phyloP scores from a whole-genome alignment of 176 grass and related monocot genomes.

The Musa itinerans region DNA sequence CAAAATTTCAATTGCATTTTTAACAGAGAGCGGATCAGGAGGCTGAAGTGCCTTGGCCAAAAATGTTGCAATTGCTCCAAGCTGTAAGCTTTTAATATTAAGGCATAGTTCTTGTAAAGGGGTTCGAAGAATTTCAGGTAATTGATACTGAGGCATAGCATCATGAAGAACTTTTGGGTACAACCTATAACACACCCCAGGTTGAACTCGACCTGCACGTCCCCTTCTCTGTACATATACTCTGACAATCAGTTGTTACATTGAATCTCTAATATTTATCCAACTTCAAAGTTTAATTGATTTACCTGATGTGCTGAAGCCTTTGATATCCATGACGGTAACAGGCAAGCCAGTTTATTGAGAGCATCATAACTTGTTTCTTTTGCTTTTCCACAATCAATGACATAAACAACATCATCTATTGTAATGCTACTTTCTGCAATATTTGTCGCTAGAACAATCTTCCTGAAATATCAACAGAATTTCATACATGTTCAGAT shows the following conservation, averaged over 20 bases:
- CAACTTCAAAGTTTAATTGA: slow-evolving; percentile 4
- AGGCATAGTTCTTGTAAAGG: slow-evolving; percentile 94
- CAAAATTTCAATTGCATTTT: slow-evolving; percentile 84
- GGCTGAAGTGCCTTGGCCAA: slow-evolving; percentile 89
- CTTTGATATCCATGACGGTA: slow-evolving; percentile 98
- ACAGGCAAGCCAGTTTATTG: slow-evolving; percentile 84
- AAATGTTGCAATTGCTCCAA: slow-evolving; percentile 65
- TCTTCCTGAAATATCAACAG: slow-evolving; percentile 64
- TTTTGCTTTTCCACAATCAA: slow-evolving; percentile 97
- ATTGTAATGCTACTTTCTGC: slow-evolving; percentile 95
- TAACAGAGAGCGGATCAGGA: slow-evolving; percentile 74
- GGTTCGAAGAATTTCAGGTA: slow-evolving; percentile 98
- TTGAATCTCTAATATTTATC: not conserved
- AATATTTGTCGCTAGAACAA: slow-evolving; percentile 95
- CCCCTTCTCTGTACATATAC: slow-evolving; percentile 69
- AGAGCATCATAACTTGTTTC: slow-evolving; percentile 99
- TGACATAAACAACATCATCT: slow-evolving; percentile 95
- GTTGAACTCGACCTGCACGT: slow-evolving; percentile 79
- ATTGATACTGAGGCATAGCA: slow-evolving; percentile 80
- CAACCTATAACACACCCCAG: slow-evolving; percentile 79
- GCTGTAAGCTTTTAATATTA: slow-evolving; percentile 85
- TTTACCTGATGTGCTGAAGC: slow-evolving; percentile 91
- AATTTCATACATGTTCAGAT: slow-evolving; percentile 1
- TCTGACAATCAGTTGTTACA: not conserved
- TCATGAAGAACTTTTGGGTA: slow-evolving; percentile 88